Evolutionary conservation across 345 rosid species (phyloP).

Genomic region (Cardamine occulta): DNA sequence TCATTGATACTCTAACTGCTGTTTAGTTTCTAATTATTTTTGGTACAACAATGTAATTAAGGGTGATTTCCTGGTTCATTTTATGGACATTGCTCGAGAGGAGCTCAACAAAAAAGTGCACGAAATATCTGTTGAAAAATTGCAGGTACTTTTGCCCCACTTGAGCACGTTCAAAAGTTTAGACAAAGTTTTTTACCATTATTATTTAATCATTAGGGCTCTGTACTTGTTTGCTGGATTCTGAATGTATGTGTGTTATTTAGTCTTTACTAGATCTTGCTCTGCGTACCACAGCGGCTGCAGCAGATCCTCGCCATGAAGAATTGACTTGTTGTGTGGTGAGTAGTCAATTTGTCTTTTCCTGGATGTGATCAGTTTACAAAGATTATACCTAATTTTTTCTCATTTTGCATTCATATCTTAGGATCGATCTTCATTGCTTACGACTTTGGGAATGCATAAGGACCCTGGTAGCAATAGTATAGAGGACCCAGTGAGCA

Average conservation of each 20-base stretch:
- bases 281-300: conserved; percentile 91
- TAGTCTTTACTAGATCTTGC: conserved; percentile 98
- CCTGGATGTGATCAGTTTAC: conserved; percentile 27
- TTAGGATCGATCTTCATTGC: conserved; percentile 88
- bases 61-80: conserved; percentile 99
- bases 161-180: conserved; percentile 1
- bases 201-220: conserved; percentile 4
- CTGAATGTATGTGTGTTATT: conserved; percentile 27
- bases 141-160: conserved; percentile 61
- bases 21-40: not conserved
- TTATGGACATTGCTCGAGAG: conserved; percentile 97
- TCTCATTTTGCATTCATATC: conserved; percentile 41
- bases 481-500: conserved; percentile 70
- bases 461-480: conserved; percentile 62
- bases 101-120: conserved; percentile 80
- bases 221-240: conserved; percentile 3
- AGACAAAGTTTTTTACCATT: conserved; percentile 24
- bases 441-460: conserved; percentile 69
- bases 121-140: conserved; percentile 86
- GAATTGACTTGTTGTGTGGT: conserved; percentile 96
- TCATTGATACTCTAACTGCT: conserved; percentile 26
- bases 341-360: conserved; percentile 41
- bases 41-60: conserved; percentile 42
- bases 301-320: conserved; percentile 94
- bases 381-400: not conserved